Conservation (phyloP, 495 filamentous ascomycete species). For the Aspergillus coremiiformis region DNA sequence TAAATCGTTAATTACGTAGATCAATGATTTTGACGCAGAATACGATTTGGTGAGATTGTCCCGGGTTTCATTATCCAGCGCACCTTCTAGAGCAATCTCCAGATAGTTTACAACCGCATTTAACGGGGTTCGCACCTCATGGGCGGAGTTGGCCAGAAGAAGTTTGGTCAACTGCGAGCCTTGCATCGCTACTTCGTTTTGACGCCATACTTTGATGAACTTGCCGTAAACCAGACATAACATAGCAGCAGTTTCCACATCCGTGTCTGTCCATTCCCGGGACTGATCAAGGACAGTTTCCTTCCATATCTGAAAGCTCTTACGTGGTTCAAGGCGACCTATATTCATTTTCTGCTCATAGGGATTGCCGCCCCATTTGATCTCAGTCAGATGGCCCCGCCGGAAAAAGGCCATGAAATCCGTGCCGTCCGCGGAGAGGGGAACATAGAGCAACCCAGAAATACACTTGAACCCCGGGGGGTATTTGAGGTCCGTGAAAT, state of each 20-base stretch:
- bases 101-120: constrained; percentile 97
- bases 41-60: constrained; percentile 72
- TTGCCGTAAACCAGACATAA: constrained; percentile 87
- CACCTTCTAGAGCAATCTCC: constrained; percentile 85
- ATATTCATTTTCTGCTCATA: constrained; percentile 59
- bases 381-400: constrained; percentile 66
- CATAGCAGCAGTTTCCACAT: constrained; percentile 81
- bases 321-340: constrained; percentile 27
- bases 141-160: constrained; percentile 83
- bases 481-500: constrained; percentile 81
- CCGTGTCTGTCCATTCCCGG: constrained; percentile 41
- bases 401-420: constrained; percentile 95
- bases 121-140: constrained; percentile 88
- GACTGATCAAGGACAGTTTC: constrained; percentile 32
- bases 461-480: constrained; percentile 71
- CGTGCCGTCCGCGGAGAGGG: constrained; percentile 63
- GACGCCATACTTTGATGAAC: constrained; percentile 88
- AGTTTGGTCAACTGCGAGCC: constrained; percentile 74
- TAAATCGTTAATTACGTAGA: constrained; percentile 94
- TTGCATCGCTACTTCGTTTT: constrained; percentile 80
- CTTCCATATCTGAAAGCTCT: constrained; percentile 30
- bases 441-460: constrained; percentile 77
- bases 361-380: constrained; percentile 91
- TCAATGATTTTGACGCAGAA: constrained; percentile 90
- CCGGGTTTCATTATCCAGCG: constrained; percentile 73